A percentile compares a stretch with the other conserved stretches of the same genome.
These are phyloP conservation scores for Fusarium penzigii DNA, from an alignment of 2,329 filamentous ascomycete species.

Conservation along the genomic window DNA sequence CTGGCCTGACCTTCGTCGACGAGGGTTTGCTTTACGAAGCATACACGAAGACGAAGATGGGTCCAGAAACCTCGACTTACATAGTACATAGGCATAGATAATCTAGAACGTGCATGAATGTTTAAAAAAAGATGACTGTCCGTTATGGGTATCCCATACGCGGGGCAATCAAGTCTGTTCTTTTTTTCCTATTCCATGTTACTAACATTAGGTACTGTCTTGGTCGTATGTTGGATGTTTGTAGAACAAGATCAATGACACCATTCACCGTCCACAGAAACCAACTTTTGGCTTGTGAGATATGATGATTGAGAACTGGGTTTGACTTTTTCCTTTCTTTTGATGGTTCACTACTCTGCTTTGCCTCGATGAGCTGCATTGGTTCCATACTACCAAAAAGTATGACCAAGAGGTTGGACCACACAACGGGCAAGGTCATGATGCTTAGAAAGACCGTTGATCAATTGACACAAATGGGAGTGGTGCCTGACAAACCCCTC, in stretches of 20 bases:
- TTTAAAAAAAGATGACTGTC: background rate
- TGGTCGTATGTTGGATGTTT: too few relatives aligned
- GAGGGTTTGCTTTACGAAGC: background rate
- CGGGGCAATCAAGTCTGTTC: background rate
- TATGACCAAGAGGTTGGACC: background rate
- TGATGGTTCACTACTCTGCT: too few relatives aligned
- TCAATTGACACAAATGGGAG: background rate
- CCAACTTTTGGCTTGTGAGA: too few relatives aligned
- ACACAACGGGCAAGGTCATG: background rate
- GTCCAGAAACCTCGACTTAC: background rate
- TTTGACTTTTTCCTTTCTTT: too few relatives aligned
- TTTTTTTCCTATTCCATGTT: too few relatives aligned
- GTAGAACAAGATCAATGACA: too few relatives aligned
- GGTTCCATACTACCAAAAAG: background rate
- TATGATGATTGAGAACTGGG: too few relatives aligned
- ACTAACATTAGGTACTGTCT: too few relatives aligned
- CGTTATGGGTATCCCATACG: background rate
- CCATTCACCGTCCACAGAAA: too few relatives aligned
- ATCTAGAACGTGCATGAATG: background rate
- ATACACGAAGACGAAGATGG: background rate
- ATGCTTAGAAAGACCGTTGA: background rate
- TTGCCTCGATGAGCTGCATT: background rate
- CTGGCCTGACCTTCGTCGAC: too few relatives aligned
- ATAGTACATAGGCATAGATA: too few relatives aligned
- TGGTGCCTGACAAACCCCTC: background rate